Evolutionary conservation across 208 protist genomes (phyloP), one percentile per base, ranked within the genome.

Genomic region (Trypanosoma melophagium): DNA sequence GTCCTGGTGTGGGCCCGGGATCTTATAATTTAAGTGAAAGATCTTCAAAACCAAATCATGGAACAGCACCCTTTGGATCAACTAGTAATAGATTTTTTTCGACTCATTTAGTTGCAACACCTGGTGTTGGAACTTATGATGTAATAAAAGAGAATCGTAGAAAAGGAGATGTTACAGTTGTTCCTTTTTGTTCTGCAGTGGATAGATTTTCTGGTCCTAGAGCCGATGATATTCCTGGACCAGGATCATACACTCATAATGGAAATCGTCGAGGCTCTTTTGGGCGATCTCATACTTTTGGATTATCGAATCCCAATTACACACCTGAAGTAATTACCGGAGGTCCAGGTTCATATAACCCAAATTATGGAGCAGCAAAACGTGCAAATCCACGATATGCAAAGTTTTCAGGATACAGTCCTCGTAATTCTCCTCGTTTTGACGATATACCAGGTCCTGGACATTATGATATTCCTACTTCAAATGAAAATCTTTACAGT

Each of bases 51-150:
- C 62, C 47, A 16, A 83, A 79, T 58, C 60, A 80, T 56, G 80
- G 75, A 22, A 59, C 79, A 10, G 87, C 90, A 50, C 90, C 90
- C 4, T 95, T 95, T 75, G 87, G 85, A 58, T 83, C 69, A 17
- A 90, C 87, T 2, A 79, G 82, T 47, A 58, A 70, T 5, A 80
- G 87, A 14, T 79, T 78, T 45, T 65, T 72, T 22, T 51, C 84
- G 2, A 71, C 66, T 9, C 2, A 62, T n/a, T 71, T 80, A n/a
- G 40, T 56, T 42, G 52, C n/a, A 10, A 56, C 82, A 56, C 89
- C 89, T 47, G 89, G 89, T 0, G 86, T 84, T 38, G 86, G 86
- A 25, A 47, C 79, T 10, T 95, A 95, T 65, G 60, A 84, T 31
- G 35, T 83, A 19, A 16, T 17, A 14, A 45, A n/a, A 25, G 22